Evolutionary conservation across 2,329 filamentous ascomycete species (phyloP), one percentile per base, ranked within the genome.

Genomic region (Triangularia setosa): DNA sequence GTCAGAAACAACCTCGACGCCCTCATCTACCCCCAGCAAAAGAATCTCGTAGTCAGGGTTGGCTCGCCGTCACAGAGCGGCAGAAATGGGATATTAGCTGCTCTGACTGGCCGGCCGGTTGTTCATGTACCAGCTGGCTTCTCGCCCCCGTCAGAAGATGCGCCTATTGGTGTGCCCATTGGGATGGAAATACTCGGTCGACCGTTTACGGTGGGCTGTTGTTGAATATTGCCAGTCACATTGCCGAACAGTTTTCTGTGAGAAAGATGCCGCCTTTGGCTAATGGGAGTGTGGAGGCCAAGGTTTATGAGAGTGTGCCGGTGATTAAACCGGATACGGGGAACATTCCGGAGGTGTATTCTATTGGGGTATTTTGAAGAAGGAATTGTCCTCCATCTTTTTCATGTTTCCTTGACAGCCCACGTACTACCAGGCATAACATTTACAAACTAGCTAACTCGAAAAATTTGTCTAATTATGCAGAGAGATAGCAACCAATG

Each of bases 1-100:
- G 71, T 75, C 0, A 63, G 70, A 0, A 75, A 85, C 66, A 65
- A 73, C 0, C 77, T 90, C 14, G 83, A 87, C 70, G 86, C 83
- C 0, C 69, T 89, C 35, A 81, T 88, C 69, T 90, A 89, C 73
- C 87, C 87, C 0, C 82, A 89, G 71, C 87, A 90, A 70, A 82
- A 82, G 70, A 87, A 87, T 61, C 80, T 89, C 1, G 84, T 87
- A 5, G 85, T 88, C 2, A 80, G 81, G 55, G 73, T 88, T 24
- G 86, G 85, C 2, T 80, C 81, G 0, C 77, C 81, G 0, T 82
- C 80, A 0, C 87, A 90, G 74, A 76, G 76, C n/a, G 86, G 86
- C 1, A 78, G 87, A 2, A 90, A 78, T 67, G 76, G 75, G n/a
- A 75, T 77, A 24, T 70, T 77, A 65, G 81, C 71, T 12, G 78